Percentiles rank a stretch among this genome's conserved stretches.
These are phyloP conservation scores for Spiromastix sp. DNA, from an alignment of 2,329 filamentous ascomycete genomes.

Conservation along the genomic window DNA sequence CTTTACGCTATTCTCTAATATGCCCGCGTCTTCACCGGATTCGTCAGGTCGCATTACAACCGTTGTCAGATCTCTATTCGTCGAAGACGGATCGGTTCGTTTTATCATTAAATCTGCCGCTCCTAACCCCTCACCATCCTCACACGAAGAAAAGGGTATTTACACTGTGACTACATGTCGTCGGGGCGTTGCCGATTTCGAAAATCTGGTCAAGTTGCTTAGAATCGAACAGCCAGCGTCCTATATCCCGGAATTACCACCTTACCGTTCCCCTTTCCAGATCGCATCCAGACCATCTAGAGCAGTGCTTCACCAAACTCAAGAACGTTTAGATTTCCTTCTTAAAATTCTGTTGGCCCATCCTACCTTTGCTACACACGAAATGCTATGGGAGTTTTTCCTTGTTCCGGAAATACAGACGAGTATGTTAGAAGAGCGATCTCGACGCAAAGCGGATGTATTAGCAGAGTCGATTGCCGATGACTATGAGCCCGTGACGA, in stretches of 20 bases:
- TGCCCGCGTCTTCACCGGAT: slow-evolving; percentile 40
- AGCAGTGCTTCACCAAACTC: slow-evolving; percentile 75
- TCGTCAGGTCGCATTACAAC: slow-evolving; percentile 76
- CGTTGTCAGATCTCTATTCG: slow-evolving; percentile 90
- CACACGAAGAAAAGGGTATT: slow-evolving; percentile 50
- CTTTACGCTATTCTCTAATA: slow-evolving; percentile 69
- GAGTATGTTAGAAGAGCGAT: slow-evolving; percentile 81
- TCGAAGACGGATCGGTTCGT: slow-evolving; percentile 88
- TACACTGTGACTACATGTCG: slow-evolving; percentile 86
- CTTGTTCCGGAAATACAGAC: slow-evolving; percentile 87
- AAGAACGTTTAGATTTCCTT: slow-evolving; percentile 77
- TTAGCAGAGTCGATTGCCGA: slow-evolving; percentile 77
- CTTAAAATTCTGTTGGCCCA: slow-evolving; percentile 77
- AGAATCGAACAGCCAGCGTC: slow-evolving; percentile 87
- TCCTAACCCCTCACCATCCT: slow-evolving; percentile 40
- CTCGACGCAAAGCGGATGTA: slow-evolving; percentile 72
- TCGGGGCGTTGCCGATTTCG: slow-evolving; percentile 78
- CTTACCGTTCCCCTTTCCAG: slow-evolving; percentile 79
- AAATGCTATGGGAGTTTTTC: slow-evolving; percentile 99
- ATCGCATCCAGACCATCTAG: slow-evolving; percentile 86
- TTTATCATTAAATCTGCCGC: slow-evolving; percentile 91
- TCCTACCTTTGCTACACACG: slow-evolving; percentile 87
- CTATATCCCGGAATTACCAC: slow-evolving; percentile 73
- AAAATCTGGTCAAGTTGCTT: slow-evolving; percentile 75
- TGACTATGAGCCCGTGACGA: slow-evolving; percentile 67